Evolutionary conservation across 345 rosid genomes (phyloP).

Genomic region (Eutrema heterophyllum): DNA sequence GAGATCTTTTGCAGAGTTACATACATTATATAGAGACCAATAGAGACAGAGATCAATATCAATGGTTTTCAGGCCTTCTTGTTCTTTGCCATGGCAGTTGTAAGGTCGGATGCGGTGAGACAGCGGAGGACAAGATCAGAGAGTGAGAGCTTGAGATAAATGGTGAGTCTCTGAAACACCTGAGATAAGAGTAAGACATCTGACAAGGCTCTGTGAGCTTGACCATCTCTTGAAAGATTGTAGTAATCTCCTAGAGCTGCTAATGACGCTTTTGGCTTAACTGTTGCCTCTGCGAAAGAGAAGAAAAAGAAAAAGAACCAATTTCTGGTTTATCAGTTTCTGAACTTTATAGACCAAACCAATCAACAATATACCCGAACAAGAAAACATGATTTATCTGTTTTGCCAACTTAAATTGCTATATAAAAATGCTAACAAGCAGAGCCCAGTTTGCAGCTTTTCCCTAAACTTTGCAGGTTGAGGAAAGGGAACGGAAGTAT

Average conservation of each 20-base stretch:
- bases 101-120: conserved; percentile 40
- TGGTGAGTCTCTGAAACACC: conserved; percentile 64
- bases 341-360: neutral
- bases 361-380: neutral
- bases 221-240: conserved; percentile 38
- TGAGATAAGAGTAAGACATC: conserved; percentile 59
- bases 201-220: conserved; percentile 86
- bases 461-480: neutral
- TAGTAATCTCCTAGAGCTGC: conserved; percentile 46
- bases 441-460: neutral
- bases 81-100: conserved; percentile 41
- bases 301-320: neutral
- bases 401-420: too few relatives aligned
- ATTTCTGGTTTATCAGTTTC: conserved; percentile 1
- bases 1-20: neutral
- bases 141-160: conserved; percentile 49
- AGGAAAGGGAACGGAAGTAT: neutral
- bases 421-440: neutral
- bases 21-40: neutral
- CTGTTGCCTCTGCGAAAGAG: conserved; percentile 30
- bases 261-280: conserved; percentile 36
- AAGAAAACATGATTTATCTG: neutral
- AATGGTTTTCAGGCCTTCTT: conserved; percentile 30
- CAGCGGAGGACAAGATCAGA: conserved; percentile 47
- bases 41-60: conserved; percentile 1